Conservation (phyloP, 768 basidiomycete species). For the Pulveroboletus sp. region DNA sequence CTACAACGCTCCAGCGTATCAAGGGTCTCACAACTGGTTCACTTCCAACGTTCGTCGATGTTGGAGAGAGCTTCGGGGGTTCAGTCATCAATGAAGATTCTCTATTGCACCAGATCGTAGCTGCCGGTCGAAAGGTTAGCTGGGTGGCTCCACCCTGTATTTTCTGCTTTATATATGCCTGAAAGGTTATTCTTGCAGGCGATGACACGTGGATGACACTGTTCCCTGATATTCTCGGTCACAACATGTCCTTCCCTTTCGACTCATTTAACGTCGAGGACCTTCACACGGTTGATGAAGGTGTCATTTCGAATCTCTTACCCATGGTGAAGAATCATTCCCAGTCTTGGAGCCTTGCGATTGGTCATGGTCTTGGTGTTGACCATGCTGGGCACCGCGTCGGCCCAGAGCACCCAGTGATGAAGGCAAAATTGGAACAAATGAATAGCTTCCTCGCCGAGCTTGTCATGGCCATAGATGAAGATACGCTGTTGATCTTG, state of each 20-base stretch:
- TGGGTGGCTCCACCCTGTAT: not conserved
- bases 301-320: conserved; percentile 79
- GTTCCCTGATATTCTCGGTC: conserved; percentile 71
- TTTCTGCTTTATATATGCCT: conserved; percentile 3
- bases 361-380: conserved; percentile 93
- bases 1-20: conserved; percentile 89
- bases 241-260: conserved; percentile 75
- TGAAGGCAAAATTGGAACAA: conserved; percentile 80
- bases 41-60: conserved; percentile 90
- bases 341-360: conserved; percentile 74
- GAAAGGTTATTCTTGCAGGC: conserved; percentile 83
- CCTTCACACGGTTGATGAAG: conserved; percentile 90
- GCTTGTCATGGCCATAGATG: conserved; percentile 69
- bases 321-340: conserved; percentile 58
- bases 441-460: conserved; percentile 77
- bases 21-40: conserved; percentile 95
- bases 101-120: conserved; percentile 64
- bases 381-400: conserved; percentile 96
- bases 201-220: conserved; percentile 96
- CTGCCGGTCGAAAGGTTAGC: conserved; percentile 55
- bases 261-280: conserved; percentile 99
- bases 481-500: conserved; percentile 88
- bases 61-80: conserved; percentile 89
- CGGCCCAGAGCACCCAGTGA: conserved; percentile 81
- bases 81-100: conserved; percentile 87